Evolutionary conservation across 2,329 filamentous ascomycete species (phyloP).

Genomic region (Helotiales sp.): DNA sequence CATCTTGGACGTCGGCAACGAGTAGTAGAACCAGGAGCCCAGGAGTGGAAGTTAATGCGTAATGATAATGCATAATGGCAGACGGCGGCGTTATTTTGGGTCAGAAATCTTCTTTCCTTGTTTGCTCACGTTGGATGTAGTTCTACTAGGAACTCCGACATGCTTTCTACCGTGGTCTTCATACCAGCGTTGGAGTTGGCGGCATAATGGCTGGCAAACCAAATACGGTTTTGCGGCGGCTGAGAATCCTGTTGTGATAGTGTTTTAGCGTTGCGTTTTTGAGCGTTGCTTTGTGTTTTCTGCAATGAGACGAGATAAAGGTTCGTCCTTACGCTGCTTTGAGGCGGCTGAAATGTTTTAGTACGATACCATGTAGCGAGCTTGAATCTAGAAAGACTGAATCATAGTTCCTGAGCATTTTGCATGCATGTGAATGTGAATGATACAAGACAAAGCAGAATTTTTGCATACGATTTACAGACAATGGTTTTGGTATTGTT

Average conservation of each 20-base stretch:
- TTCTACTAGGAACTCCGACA: not conserved
- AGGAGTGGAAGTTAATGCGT: not conserved
- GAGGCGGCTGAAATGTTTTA: not conserved
- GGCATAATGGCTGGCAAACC: not conserved
- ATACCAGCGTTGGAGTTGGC: constrained; percentile 4
- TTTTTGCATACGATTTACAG: constrained; percentile 17
- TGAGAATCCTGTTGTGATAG: constrained; percentile 17
- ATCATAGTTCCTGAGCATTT: not conserved
- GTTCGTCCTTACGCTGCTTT: not conserved
- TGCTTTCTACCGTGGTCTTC: not conserved
- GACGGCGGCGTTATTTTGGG: too few species aligned
- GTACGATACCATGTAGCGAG: constrained; percentile 19
- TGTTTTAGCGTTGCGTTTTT: too few species aligned
- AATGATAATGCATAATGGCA: constrained; percentile 10
- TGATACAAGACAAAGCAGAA: constrained; percentile 8
- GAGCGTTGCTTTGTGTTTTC: constrained; percentile 14
- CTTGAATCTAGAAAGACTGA: not conserved
- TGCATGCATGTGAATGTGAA: not conserved
- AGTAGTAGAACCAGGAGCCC: not conserved
- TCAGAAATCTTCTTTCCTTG: too few species aligned
- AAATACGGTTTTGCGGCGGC: not conserved
- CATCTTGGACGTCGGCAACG: not conserved
- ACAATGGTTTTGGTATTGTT: constrained; percentile 17
- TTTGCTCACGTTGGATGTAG: not conserved
- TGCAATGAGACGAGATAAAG: not conserved